Evolutionary conservation across 2,329 filamentous ascomycete species (phyloP).

Genomic region (Calcarisporium arbuscula): DNA sequence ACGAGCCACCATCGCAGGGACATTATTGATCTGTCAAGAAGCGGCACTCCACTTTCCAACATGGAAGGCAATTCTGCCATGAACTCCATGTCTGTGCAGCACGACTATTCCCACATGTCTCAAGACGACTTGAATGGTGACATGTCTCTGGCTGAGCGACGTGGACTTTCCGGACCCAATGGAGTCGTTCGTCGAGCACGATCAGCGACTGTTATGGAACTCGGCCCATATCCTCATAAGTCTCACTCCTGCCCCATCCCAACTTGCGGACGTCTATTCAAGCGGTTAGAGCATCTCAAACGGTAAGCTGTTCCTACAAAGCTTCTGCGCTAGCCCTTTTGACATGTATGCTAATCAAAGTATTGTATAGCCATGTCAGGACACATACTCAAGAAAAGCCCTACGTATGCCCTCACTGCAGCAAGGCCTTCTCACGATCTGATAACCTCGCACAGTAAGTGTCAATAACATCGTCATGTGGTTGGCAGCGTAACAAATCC

Average conservation of each 20-base stretch:
- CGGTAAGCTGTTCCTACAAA: too few species aligned
- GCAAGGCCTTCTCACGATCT: conserved; percentile 96
- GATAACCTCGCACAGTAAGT: conserved; percentile 97
- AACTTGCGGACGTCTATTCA: conserved; percentile 94
- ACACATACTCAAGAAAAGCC: conserved; percentile 99
- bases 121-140: conserved; percentile 57
- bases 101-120: conserved; percentile 60
- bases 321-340: too few species aligned
- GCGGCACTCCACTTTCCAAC: conserved; percentile 82
- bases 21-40: conserved; percentile 74
- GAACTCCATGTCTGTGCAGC: conserved; percentile 63
- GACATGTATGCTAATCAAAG: too few species aligned
- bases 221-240: conserved; percentile 94
- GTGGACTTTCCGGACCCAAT: conserved; percentile 63
- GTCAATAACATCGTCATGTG: conserved; percentile 32
- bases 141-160: conserved; percentile 42
- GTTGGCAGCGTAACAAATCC: conserved; percentile 19
- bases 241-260: conserved; percentile 99
- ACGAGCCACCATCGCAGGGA: conserved; percentile 67
- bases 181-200: conserved; percentile 83
- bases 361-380: conserved; percentile 90
- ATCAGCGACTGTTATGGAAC: conserved; percentile 93
- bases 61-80: conserved; percentile 76
- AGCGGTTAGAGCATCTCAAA: conserved; percentile 98
- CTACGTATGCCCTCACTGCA: conserved; percentile 96